Base-by-base conservation (phyloP, 257 asterid genomes). In the Fraxinus pennsylvanica region DNA sequence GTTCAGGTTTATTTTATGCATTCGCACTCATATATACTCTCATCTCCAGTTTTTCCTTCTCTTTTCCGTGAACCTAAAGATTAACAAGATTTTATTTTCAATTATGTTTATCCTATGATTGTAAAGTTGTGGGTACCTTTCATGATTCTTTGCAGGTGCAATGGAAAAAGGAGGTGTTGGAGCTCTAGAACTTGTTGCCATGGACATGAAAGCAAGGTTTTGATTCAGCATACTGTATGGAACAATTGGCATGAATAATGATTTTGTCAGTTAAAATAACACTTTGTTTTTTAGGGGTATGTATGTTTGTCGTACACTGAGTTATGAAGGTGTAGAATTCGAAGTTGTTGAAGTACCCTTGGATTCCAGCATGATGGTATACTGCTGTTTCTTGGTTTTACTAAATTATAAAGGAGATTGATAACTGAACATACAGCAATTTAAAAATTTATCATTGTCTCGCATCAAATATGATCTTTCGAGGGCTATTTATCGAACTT, bases 191-290 rank as follows among this genome's bases (percentile, higher is more conserved):
- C 99, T 93, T 81, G 99, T 93, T 82, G 99, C 99, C 70, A 96
- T 96, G 99, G 99, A 93, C 88, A 96, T 96, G 99, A 96, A 96
- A 96, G 97, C 99, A 82, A 92, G 99, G 99, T 96, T 74, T 74
- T 71, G 41, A 47, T 39, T 74, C 71, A 63, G 78, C 73, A 33
- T 74, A 76, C 83, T 79, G n/a, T 61, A 17, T 67, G 59, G 36
- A 69, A 68, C 68, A 77, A 75, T 52, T 25, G 35, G 33, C 80
- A 21, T 73, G 3, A 25, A 43, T 72, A 57, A 41, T 76, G 35
- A 76, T 71, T 72, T 81, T 77, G 67, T 78, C 30, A 57, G 77
- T 68, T 85, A 68, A 77, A 76, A 38, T 39, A 9, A 4, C 30
- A 12, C 50, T 73, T 82, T 79, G 77, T 74, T 43, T 76, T 89